Percentiles rank a stretch among this genome's conserved stretches.
phyloP scores from a whole-genome alignment of 305 asterid species.

The Solanum chacoense region DNA sequence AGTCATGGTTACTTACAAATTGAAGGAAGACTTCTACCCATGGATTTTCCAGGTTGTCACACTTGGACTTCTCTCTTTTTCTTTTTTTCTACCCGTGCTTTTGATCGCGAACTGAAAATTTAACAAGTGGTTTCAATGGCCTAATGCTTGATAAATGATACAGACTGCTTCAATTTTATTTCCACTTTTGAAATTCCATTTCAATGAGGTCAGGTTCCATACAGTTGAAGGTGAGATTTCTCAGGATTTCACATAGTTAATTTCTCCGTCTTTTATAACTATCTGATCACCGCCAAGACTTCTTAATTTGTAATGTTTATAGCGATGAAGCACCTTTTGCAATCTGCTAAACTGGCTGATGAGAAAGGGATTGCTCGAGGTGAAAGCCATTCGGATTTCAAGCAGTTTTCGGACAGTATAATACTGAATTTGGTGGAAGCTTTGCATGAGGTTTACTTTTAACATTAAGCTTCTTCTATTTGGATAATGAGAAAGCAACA shows the following conservation, averaged over 20 bases:
- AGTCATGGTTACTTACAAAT: background rate
- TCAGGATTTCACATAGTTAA: background rate
- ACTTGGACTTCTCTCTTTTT: background rate
- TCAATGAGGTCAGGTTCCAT: conserved; percentile 3
- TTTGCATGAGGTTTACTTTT: background rate
- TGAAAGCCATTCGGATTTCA: background rate
- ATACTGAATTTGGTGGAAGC: background rate
- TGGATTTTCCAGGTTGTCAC: background rate
- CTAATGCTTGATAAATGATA: background rate
- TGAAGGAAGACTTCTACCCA: background rate
- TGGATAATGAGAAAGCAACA: background rate
- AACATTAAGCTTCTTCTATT: background rate
- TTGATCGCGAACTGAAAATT: background rate
- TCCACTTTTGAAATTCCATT: conserved; percentile 15
- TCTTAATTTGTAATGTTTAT: background rate
- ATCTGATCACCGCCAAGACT: background rate
- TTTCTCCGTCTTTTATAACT: background rate
- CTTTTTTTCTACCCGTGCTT: background rate
- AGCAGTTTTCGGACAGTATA: background rate
- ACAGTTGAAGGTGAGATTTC: conserved; percentile 1
- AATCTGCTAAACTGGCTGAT: background rate
- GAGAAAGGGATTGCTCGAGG: background rate
- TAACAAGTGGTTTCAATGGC: background rate
- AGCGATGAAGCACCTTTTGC: background rate
- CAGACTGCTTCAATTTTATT: conserved; percentile 18